These are phyloP conservation scores for Globisporangium polare DNA, from an alignment of 352 stramenopile species.

Conservation along the genomic window DNA sequence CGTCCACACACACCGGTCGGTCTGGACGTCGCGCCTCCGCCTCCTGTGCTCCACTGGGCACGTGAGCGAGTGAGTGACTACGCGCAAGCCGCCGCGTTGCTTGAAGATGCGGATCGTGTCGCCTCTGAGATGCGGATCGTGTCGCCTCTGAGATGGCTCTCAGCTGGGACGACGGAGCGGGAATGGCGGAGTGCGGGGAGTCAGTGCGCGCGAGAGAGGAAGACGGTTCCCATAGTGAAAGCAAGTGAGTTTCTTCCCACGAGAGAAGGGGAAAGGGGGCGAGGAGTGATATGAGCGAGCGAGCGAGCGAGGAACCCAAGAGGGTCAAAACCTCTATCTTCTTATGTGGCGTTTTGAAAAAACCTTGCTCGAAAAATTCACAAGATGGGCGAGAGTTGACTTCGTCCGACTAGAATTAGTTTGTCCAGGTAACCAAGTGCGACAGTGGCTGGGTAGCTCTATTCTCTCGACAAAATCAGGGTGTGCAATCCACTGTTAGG, in stretches of 20 bases:
- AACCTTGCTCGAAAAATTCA: too few species aligned
- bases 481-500: too few species aligned
- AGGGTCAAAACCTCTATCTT: too few species aligned
- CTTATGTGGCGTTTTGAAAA: too few species aligned
- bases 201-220: background rate
- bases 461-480: too few species aligned
- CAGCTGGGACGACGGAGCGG: conserved; percentile 1
- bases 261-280: background rate
- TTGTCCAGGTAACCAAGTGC: too few species aligned
- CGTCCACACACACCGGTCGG: background rate
- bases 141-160: background rate
- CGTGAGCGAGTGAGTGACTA: background rate
- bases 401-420: too few species aligned
- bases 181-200: conserved; percentile 1
- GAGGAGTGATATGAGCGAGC: background rate
- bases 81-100: background rate
- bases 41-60: background rate
- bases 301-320: too few species aligned
- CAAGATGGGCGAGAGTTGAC: too few species aligned
- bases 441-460: too few species aligned
- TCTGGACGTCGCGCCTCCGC: background rate
- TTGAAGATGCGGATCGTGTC: background rate
- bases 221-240: background rate
- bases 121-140: background rate
- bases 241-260: conserved; percentile 1